Evolutionary conservation across 805 yeast genomes (phyloP), one percentile per base, ranked within the genome.

Genomic region (Babjeviella inositovora): DNA sequence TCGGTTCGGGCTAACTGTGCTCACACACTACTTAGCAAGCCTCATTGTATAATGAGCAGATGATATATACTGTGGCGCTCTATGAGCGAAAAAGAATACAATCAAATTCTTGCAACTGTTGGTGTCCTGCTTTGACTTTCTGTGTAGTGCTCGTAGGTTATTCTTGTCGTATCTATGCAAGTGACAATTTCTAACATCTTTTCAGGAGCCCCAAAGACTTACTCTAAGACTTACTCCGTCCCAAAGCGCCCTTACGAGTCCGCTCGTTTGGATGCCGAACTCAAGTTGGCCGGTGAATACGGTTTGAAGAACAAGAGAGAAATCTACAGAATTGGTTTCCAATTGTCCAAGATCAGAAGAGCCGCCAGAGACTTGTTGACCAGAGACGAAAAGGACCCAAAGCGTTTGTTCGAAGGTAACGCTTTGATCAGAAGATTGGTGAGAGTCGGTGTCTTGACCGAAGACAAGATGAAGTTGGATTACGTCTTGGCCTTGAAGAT

Each of bases 251-350:
- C 97, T 41, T 90, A 79, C 73, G 99, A 90, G 70, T 80, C 92
- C 45, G 92, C 96, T 62, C 94, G 98, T 76, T 75, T 90, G 62
- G 98, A 90, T 53, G 82, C 94, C 58, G 98, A 90, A 70, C 80
- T 90, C 62, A 87, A 90, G 70, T 80, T 90, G 57, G 96, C 93
- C 55, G 98, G 98, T 73, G 97, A 90, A 67, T 85, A 66, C 79
- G 98, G 98, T 75, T 77, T 90, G 59, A 87, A 84, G 72, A 90
- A 90, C 95, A 90, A 90, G 87, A 81, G 92, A 62, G 98, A 90
- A 70, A 82, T 90, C 62, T 90, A 90, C 93, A 84, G 98, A 79
- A 85, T 90, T 60, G 92, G 92, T 62, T 81, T 79, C 75, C 97
- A 90, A 70, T 80, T 90, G 55, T 90, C 98, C 39, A 90, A 90